phyloP scores from a whole-genome alignment of 768 basidiomycete species.

The Naganishia friedmannii region DNA sequence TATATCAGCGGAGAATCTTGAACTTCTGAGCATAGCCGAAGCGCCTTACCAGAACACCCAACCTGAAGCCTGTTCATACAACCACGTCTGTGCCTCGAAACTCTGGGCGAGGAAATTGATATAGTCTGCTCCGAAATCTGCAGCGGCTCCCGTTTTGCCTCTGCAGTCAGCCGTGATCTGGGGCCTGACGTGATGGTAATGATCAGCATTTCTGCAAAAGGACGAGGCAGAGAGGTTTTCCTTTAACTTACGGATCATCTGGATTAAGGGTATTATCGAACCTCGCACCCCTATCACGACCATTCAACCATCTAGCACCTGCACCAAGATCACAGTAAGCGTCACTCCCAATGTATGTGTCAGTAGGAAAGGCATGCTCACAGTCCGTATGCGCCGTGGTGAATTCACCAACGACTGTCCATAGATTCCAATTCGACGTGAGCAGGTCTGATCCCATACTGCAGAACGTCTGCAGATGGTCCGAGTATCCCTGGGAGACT shows the following conservation, averaged over 20 bases:
- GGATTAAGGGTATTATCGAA: constrained; percentile 56
- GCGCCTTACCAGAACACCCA: constrained; percentile 62
- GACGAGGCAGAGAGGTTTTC: not conserved
- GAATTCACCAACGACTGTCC: constrained; percentile 87
- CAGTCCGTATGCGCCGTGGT: constrained; percentile 66
- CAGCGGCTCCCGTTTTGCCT: constrained; percentile 64
- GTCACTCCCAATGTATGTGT: not conserved
- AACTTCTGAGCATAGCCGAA: not conserved
- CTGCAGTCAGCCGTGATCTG: constrained; percentile 69
- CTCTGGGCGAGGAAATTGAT: constrained; percentile 58
- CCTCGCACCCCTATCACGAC: constrained; percentile 68
- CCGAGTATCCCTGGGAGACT: constrained; percentile 40
- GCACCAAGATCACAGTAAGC: not conserved
- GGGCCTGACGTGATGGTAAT: constrained; percentile 57
- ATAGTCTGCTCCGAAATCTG: constrained; percentile 63
- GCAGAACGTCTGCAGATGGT: constrained; percentile 44
- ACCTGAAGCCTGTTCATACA: constrained; percentile 68
- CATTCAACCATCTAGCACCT: constrained; percentile 73
- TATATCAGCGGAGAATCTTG: not conserved
- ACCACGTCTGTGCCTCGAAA: constrained; percentile 74
- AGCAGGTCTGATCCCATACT: constrained; percentile 35
- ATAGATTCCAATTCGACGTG: constrained; percentile 59
- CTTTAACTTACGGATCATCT: not conserved
- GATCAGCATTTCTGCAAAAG: not conserved
- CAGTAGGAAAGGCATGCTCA: constrained; percentile 29